Percentiles rank a stretch among this genome's conserved stretches.
Evolutionary conservation across 2,329 filamentous ascomycete species (phyloP).

Genomic region (Neobulgaria alba): DNA sequence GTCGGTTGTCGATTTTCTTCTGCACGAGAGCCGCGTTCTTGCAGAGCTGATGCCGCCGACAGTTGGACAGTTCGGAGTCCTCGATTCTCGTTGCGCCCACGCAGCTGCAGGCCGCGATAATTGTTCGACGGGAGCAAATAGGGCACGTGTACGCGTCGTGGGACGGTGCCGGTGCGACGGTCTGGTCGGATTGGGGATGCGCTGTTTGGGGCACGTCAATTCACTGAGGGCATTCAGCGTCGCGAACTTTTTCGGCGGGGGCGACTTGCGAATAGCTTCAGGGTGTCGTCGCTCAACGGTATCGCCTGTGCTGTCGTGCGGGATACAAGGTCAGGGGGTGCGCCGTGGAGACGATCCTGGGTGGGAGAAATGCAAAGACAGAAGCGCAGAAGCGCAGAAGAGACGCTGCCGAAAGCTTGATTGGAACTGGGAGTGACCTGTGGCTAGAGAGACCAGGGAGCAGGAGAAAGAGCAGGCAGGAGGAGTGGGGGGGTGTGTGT

Average conservation of each 20-base stretch:
- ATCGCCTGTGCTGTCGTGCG: slow-evolving; percentile 9
- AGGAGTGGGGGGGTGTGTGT: neutral
- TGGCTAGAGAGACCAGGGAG: neutral
- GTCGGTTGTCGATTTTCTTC: neutral
- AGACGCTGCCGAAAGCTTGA: slow-evolving; percentile 10
- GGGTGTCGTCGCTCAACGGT: no score
- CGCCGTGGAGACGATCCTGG: slow-evolving; percentile 12
- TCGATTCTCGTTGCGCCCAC: slow-evolving; percentile 6
- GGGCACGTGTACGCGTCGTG: slow-evolving; percentile 9
- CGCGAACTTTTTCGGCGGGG: neutral
- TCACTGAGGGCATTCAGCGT: no score
- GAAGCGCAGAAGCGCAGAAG: neutral
- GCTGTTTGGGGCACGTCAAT: no score
- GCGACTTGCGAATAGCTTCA: slow-evolving; percentile 14
- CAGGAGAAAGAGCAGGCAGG: neutral
- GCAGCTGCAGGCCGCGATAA: slow-evolving; percentile 4
- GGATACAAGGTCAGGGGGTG: slow-evolving; percentile 15
- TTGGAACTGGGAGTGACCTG: slow-evolving; percentile 1
- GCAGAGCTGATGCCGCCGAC: neutral
- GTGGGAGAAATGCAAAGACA: neutral
- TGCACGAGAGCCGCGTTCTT: slow-evolving; percentile 2
- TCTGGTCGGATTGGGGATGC: no score
- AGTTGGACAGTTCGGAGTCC: neutral
- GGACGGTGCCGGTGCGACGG: neutral
- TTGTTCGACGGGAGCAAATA: neutral